Percentiles rank a stretch among this genome's conserved stretches.
Evolutionary conservation across 2,329 filamentous ascomycete species (phyloP).

Genomic region (Alternaria angustiovoidea): DNA sequence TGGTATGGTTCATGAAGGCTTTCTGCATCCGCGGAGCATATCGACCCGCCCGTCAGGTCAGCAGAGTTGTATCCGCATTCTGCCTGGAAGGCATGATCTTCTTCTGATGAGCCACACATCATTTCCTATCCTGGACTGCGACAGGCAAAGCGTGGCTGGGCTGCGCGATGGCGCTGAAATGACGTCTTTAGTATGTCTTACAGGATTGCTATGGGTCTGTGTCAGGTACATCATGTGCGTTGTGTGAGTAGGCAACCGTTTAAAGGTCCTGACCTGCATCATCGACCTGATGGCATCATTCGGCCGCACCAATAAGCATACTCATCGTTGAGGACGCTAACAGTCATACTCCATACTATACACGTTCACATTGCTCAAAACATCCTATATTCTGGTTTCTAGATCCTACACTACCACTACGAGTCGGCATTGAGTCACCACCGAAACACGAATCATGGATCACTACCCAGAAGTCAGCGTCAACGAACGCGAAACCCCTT

Average conservation of each 20-base stretch:
- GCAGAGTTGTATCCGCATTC: constrained; percentile 1
- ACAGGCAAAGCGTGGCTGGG: constrained; percentile 22
- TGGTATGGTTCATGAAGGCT: constrained; percentile 6
- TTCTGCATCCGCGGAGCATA: constrained; percentile 2
- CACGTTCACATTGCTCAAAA: background rate
- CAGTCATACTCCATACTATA: background rate
- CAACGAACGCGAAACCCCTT: constrained; percentile 27
- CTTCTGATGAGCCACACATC: constrained; percentile 26
- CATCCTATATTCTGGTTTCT: background rate
- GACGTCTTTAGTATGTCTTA: constrained; percentile 23
- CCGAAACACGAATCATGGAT: constrained; percentile 26
- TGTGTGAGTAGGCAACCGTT: constrained; percentile 11
- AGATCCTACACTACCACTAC: background rate
- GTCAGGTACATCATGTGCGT: constrained; percentile 7
- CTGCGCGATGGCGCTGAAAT: constrained; percentile 16
- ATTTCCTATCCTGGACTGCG: constrained; percentile 21
- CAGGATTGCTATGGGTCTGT: constrained; percentile 12
- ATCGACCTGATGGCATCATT: background rate
- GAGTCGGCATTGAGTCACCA: background rate
- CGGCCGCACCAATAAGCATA: background rate
- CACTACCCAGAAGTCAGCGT: constrained; percentile 35
- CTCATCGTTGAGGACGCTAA: background rate
- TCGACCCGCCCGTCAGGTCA: background rate
- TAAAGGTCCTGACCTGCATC: constrained; percentile 9
- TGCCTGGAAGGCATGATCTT: constrained; percentile 14